phyloP scores from a whole-genome alignment of 2,329 filamentous ascomycete species.

The Epichloe hybrida region DNA sequence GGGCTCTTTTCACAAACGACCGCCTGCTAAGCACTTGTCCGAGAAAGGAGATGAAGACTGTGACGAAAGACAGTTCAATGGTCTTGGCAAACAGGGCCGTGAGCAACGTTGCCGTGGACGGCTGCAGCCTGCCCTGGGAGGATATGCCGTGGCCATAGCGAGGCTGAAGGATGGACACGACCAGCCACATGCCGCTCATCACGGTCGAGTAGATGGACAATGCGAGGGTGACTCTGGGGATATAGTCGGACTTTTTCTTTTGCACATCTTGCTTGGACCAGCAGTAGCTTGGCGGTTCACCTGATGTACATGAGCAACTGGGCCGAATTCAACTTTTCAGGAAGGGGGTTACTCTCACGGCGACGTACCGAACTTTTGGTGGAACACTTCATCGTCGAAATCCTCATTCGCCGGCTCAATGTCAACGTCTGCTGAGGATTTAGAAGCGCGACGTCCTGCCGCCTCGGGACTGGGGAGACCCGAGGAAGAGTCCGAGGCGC shows the following conservation, averaged over 20 bases:
- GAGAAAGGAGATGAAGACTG: conserved; percentile 59
- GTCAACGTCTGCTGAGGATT: neutral
- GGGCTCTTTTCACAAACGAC: conserved; percentile 45
- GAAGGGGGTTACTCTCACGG: neutral
- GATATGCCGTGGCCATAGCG: conserved; percentile 47
- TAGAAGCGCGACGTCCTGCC: neutral
- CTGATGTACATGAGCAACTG: conserved; percentile 1
- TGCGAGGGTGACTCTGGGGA: conserved; percentile 32
- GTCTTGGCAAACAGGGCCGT: conserved; percentile 61
- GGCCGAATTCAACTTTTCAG: too few species aligned
- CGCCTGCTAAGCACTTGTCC: conserved; percentile 63
- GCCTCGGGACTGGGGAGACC: neutral
- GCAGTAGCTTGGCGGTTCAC: conserved; percentile 20
- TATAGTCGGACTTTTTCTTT: conserved; percentile 27
- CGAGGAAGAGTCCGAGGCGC: neutral
- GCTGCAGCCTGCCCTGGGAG: conserved; percentile 37
- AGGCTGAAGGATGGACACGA: conserved; percentile 47
- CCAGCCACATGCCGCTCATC: conserved; percentile 53
- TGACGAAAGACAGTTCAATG: conserved; percentile 67
- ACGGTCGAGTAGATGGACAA: conserved; percentile 50
- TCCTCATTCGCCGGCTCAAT: neutral
- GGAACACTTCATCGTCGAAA: conserved; percentile 16
- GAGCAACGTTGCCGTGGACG: conserved; percentile 52
- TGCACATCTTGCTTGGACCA: conserved; percentile 19
- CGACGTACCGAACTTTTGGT: conserved; percentile 18